phyloP scores from a whole-genome alignment of 2,329 filamentous ascomycete genomes.

The Beauveria pseudobassiana region DNA sequence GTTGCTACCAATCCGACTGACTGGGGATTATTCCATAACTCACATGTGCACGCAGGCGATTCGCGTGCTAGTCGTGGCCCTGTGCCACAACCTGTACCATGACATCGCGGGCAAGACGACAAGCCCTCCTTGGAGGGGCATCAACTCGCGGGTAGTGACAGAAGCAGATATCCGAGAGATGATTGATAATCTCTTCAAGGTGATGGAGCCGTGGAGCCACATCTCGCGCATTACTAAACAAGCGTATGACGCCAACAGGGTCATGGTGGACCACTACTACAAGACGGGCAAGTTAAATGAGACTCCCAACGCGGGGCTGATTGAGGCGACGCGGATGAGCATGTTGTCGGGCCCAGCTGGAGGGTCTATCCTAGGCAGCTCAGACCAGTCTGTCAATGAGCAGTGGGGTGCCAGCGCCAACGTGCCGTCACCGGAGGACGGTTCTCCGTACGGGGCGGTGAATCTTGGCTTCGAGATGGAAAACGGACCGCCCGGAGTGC shows the following conservation, averaged over 20 bases:
- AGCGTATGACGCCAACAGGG: slow-evolving; percentile 23
- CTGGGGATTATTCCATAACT: slow-evolving; percentile 25
- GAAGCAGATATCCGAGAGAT: slow-evolving; percentile 25
- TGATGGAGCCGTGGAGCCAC: slow-evolving; percentile 26
- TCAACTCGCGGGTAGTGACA: slow-evolving; percentile 19
- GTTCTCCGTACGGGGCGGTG: background rate
- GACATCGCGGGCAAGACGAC: slow-evolving; percentile 28
- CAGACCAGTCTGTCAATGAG: background rate
- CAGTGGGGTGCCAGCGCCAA: slow-evolving; percentile 2
- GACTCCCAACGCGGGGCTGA: background rate
- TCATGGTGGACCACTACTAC: slow-evolving; percentile 25
- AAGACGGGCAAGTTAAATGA: slow-evolving; percentile 20
- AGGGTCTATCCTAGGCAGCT: slow-evolving; percentile 1
- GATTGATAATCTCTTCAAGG: slow-evolving; percentile 26
- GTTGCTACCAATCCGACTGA: slow-evolving; percentile 19
- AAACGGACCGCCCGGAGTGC: slow-evolving; percentile 4
- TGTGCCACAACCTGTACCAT: slow-evolving; percentile 28
- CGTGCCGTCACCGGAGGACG: background rate
- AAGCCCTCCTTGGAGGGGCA: slow-evolving; percentile 27
- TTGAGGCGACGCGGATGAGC: slow-evolving; percentile 6
- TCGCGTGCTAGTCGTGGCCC: slow-evolving; percentile 27
- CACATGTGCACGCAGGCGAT: slow-evolving; percentile 24
- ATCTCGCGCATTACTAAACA: slow-evolving; percentile 22
- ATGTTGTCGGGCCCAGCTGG: background rate
- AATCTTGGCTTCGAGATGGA: slow-evolving; percentile 8